Evolutionary conservation across 305 asterid species (phyloP), one percentile per base, ranked within the genome.

Genomic region (Nicotiana rustica): DNA sequence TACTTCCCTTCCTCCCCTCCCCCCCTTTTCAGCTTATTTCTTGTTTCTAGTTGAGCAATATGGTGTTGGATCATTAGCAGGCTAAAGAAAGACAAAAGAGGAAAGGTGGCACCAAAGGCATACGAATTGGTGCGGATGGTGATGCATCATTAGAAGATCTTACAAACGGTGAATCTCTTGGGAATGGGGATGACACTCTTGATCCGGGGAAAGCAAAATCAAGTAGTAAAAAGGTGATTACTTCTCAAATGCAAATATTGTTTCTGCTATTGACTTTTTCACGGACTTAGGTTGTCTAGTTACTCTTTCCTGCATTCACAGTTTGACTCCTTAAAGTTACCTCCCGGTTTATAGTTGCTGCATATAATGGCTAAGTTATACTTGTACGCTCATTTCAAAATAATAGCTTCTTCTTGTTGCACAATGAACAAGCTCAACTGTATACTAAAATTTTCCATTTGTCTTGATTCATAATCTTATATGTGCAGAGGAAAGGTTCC

Each of bases 1-100:
- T 66, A 5, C 49, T 10, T 4, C 0, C 17, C 3, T 15, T 31
- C 49, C 44, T 7, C 44, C 9, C 44, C 44, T 7, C 9, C 44
- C 9, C 19, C 47, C 17, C 77, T 75, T 61, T 19, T 29, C 49
- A 21, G 52, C 59, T 47, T 41, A 15, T 47, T 67, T 56, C 64
- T 56, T 36, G 70, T 44, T 82, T 44, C 36, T 66, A 17, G 35
- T 62, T 35, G 31, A 21, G 41, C 79, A 73, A 47, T 47, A 25
- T 75, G 80, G 52, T 77, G 38, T 66, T 61, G 44, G 85, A 84
- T 41, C 68, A n/a, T 59, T 36, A 83, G 79, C 94, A 95, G 99
- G 98, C 97, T 9, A 94, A 88, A 90, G 99, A 95, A 86, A 90
- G 98, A 82, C 95, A 92, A 87, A 95, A 95, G 93, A 95, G 83